These are phyloP conservation scores for Abortiporus biennis DNA, from an alignment of 1,284 basidiomycete species.

Conservation along the genomic window DNA sequence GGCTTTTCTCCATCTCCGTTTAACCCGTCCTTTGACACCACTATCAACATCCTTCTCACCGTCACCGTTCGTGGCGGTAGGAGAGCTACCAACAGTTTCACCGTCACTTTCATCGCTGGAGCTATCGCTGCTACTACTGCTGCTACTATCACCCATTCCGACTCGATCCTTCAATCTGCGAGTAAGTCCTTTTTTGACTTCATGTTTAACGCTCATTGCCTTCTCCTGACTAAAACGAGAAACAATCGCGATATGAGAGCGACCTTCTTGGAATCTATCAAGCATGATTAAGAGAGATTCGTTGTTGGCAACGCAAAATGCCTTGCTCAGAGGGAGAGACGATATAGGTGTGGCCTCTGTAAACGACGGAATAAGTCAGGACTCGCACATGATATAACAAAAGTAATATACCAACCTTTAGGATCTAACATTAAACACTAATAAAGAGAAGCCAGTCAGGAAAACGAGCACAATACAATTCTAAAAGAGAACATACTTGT, in stretches of 20 bases:
- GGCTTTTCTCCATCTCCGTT: constrained; percentile 4
- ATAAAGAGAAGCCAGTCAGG: background rate
- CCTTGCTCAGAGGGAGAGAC: constrained; percentile 72
- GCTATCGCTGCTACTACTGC: constrained; percentile 26
- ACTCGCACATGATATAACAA: background rate
- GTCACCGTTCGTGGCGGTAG: constrained; percentile 14
- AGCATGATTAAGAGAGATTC: constrained; percentile 84
- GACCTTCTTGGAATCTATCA: constrained; percentile 89
- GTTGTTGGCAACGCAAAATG: constrained; percentile 78
- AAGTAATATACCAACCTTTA: constrained; percentile 47
- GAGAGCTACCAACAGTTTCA: constrained; percentile 9
- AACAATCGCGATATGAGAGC: constrained; percentile 89
- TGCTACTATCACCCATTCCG: constrained; percentile 55
- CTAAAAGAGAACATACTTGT: constrained; percentile 34
- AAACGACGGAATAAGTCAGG: background rate
- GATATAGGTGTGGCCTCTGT: constrained; percentile 72
- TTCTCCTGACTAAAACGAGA: constrained; percentile 43
- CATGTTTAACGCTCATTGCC: constrained; percentile 59
- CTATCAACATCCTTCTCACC: constrained; percentile 16
- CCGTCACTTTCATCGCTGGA: constrained; percentile 14
- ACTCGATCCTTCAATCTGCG: constrained; percentile 60
- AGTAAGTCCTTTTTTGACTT: constrained; percentile 61
- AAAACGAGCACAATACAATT: too few relatives aligned
- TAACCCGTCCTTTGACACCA: constrained; percentile 1
- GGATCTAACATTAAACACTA: constrained; percentile 84